Evolutionary conservation across 2,329 filamentous ascomycete species (phyloP).

Genomic region (Exophiala sp.): DNA sequence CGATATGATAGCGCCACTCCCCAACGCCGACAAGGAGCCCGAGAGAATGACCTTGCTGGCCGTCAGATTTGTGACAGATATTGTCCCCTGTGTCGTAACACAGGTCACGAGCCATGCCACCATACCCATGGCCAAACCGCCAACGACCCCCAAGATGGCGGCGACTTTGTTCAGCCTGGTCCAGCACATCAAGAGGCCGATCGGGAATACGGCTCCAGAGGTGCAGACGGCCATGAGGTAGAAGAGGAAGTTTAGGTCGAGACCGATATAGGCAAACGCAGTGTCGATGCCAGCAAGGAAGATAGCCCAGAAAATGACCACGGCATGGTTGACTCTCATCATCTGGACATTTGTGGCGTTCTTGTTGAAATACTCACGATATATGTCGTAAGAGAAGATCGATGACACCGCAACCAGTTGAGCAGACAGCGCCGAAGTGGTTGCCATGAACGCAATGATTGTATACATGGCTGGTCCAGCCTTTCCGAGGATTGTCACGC

Average conservation of each 20-base stretch:
- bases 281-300: slow-evolving; percentile 13
- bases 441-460: slow-evolving; percentile 76
- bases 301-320: slow-evolving; percentile 9
- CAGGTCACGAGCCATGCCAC: slow-evolving; percentile 9
- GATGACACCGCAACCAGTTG: slow-evolving; percentile 54
- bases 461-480: slow-evolving; percentile 75
- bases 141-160: slow-evolving; percentile 7
- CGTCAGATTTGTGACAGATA: slow-evolving; percentile 4
- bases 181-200: slow-evolving; percentile 14
- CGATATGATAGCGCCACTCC: slow-evolving; percentile 8
- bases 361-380: slow-evolving; percentile 27
- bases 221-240: slow-evolving; percentile 14
- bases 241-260: slow-evolving; percentile 12
- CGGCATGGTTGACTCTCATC: slow-evolving; percentile 11
- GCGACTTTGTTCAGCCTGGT: slow-evolving; percentile 9
- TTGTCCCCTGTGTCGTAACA: slow-evolving; percentile 1
- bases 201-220: slow-evolving; percentile 10
- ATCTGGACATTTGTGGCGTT: slow-evolving; percentile 7
- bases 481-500: slow-evolving; percentile 74
- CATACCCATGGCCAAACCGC: slow-evolving; percentile 7
- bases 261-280: slow-evolving; percentile 6
- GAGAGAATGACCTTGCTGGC: slow-evolving; percentile 10
- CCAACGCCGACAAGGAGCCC: slow-evolving; percentile 8
- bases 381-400: slow-evolving; percentile 55
- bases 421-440: slow-evolving; percentile 48